Percentiles rank a stretch among this genome's conserved stretches.
Conservation (phyloP, 192 early-diverging fungal genomes). For the Podila epigama region DNA sequence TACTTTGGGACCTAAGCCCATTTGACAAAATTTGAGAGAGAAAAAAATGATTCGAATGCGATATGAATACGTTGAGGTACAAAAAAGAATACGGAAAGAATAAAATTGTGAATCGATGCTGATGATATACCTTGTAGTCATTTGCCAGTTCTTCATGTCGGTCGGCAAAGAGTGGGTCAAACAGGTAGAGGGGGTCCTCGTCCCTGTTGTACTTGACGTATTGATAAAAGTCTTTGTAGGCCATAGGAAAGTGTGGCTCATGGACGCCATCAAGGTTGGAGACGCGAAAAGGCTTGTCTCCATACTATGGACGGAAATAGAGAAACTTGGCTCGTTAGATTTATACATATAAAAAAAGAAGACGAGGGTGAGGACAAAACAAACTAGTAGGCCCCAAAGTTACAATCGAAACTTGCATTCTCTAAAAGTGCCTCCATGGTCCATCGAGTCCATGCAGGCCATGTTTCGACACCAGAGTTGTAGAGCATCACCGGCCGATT, state of each 20-base stretch:
- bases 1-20: conserved; percentile 47
- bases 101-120: no score
- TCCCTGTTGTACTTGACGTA: conserved; percentile 48
- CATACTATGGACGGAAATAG: conserved; percentile 15
- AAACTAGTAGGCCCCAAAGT: background rate
- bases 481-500: conserved; percentile 47
- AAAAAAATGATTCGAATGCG: background rate
- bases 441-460: conserved; percentile 54
- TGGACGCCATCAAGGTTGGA: conserved; percentile 45
- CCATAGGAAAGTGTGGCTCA: conserved; percentile 28
- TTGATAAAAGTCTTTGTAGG: conserved; percentile 39
- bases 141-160: conserved; percentile 32
- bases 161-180: conserved; percentile 54
- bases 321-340: background rate
- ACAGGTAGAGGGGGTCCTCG: conserved; percentile 54
- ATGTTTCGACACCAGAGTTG: conserved; percentile 48
- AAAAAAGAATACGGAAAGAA: no score
- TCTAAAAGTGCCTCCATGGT: conserved; percentile 24
- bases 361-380: background rate
- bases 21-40: background rate
- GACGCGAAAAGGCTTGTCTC: conserved; percentile 33
- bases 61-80: background rate
- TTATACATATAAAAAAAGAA: background rate
- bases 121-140: conserved; percentile 46
- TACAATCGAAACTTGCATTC: conserved; percentile 17